These are phyloP conservation scores for Fraxinus xanthoxyloides DNA, from an alignment of 305 asterid genomes.

Conservation along the genomic window DNA sequence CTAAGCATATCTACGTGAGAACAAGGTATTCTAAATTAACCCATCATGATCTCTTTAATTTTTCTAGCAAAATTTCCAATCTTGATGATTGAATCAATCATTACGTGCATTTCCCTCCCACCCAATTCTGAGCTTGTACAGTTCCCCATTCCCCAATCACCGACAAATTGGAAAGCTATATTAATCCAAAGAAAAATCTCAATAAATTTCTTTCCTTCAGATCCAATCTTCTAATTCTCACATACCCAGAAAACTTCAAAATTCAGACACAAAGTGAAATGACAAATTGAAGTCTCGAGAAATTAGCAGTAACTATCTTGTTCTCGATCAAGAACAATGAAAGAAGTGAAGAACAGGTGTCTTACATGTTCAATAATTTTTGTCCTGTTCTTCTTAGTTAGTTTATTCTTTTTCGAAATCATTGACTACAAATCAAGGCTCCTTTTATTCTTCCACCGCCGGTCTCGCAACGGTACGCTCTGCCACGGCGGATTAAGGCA, in stretches of 20 bases:
- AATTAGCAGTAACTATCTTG: neutral
- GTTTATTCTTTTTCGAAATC: neutral
- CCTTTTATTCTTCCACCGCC: neutral
- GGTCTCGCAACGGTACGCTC: neutral
- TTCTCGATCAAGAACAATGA: slow-evolving; percentile 5
- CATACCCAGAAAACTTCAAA: neutral
- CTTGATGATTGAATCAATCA: neutral
- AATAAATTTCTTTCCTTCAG: neutral
- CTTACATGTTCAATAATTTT: neutral
- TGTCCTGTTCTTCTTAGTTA: neutral
- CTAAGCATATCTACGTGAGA: too few relatives aligned
- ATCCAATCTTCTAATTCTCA: neutral
- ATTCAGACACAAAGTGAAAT: neutral
- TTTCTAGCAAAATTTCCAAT: neutral
- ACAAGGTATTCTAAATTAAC: too few relatives aligned
- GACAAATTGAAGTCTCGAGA: neutral
- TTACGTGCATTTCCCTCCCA: neutral
- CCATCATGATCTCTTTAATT: neutral
- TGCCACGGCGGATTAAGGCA: neutral
- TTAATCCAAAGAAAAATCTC: neutral
- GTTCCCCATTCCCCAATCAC: neutral
- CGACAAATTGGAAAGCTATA: neutral
- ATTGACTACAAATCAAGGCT: neutral
- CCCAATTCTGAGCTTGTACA: neutral
- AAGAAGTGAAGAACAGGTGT: neutral